Conservation (phyloP, 2,329 filamentous ascomycete species). For the Claviceps sp. region DNA sequence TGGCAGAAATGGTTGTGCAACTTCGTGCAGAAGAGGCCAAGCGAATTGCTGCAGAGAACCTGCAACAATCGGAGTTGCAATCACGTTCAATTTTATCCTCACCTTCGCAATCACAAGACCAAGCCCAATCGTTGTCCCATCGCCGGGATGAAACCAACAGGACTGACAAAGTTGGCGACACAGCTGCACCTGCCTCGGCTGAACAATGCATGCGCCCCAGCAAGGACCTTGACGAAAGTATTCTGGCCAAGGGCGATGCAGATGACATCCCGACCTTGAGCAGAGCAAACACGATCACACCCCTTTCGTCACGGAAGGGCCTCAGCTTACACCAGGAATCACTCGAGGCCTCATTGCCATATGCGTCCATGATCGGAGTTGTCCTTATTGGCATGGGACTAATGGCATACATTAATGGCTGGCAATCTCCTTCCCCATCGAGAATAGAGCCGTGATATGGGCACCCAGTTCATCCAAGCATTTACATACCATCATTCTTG, state of each 20-base stretch:
- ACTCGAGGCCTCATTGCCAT: conserved; percentile 47
- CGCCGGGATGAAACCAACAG: not conserved
- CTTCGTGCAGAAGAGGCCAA: conserved; percentile 55
- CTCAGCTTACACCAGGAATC: conserved; percentile 29
- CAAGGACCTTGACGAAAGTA: conserved; percentile 4
- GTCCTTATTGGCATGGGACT: conserved; percentile 69
- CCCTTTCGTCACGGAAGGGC: conserved; percentile 24
- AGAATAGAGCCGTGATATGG: conserved; percentile 18
- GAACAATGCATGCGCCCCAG: not conserved
- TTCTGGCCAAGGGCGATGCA: conserved; percentile 18
- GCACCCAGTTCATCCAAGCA: not conserved
- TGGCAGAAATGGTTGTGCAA: conserved; percentile 79
- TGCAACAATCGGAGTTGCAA: conserved; percentile 13
- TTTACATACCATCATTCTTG: no score
- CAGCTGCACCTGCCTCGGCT: not conserved
- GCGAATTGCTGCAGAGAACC: conserved; percentile 29
- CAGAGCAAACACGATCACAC: conserved; percentile 36
- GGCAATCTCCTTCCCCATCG: conserved; percentile 38
- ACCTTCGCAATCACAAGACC: conserved; percentile 3
- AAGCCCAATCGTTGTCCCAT: conserved; percentile 12
- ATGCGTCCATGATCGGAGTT: conserved; percentile 71
- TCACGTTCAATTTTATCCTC: not conserved
- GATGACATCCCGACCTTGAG: conserved; percentile 31
- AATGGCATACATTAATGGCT: conserved; percentile 79
- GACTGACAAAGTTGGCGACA: conserved; percentile 5